phyloP scores from a whole-genome alignment of 2,329 filamentous ascomycete species.

The Cercospora janseana region DNA sequence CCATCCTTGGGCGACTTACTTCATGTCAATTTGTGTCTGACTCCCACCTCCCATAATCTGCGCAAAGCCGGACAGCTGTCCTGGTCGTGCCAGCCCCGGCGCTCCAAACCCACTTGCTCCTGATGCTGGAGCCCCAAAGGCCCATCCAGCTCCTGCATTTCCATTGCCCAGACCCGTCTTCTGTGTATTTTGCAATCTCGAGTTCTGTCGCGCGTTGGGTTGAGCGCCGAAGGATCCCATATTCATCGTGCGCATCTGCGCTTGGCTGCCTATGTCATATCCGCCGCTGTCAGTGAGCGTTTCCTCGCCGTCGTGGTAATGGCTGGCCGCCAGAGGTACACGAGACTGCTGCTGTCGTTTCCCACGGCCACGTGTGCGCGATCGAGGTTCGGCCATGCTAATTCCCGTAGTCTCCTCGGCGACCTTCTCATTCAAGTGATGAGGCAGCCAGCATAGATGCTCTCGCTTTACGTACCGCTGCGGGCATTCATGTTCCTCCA shows the following conservation, averaged over 20 bases:
- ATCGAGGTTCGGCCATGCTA: slow-evolving; percentile 5
- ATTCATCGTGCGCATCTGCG: slow-evolving; percentile 51
- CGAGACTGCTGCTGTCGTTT: slow-evolving; percentile 9
- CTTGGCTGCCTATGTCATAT: slow-evolving; percentile 25
- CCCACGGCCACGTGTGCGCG: slow-evolving; percentile 7
- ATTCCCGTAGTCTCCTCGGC: not conserved
- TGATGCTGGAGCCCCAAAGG: slow-evolving; percentile 55
- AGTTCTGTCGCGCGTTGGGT: slow-evolving; percentile 29
- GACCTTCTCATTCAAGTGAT: not conserved
- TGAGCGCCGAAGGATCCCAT: slow-evolving; percentile 50
- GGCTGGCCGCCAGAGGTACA: slow-evolving; percentile 2
- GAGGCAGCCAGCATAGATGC: not conserved
- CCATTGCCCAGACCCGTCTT: slow-evolving; percentile 48
- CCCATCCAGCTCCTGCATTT: slow-evolving; percentile 51
- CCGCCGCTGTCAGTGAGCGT: slow-evolving; percentile 23
- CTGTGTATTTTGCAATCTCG: slow-evolving; percentile 35
- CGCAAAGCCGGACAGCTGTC: slow-evolving; percentile 37
- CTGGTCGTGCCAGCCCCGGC: slow-evolving; percentile 29
- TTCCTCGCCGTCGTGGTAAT: slow-evolving; percentile 1
- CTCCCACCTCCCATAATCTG: slow-evolving; percentile 38
- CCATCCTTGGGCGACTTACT: slow-evolving; percentile 29
- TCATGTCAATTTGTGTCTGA: slow-evolving; percentile 39
- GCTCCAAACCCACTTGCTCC: slow-evolving; percentile 35
- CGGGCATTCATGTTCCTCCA: slow-evolving; percentile 16
- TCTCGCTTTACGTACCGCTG: slow-evolving; percentile 14